Evolutionary conservation across 2,329 filamentous ascomycete genomes (phyloP), one percentile per base, ranked within the genome.

Genomic region (Alternaria infectoria): DNA sequence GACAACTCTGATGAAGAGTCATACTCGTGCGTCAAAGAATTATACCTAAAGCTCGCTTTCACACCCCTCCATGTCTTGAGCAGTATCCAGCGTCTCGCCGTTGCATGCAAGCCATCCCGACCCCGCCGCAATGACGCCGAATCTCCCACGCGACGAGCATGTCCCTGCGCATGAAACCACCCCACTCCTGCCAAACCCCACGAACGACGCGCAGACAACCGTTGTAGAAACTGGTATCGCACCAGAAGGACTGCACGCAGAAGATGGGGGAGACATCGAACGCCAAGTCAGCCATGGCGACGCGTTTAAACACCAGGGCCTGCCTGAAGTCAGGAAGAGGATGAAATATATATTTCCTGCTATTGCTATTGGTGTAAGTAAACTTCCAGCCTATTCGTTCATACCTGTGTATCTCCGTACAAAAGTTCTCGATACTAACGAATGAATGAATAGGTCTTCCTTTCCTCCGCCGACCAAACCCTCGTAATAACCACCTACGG

Each of bases 401-500:
- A 32, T 32, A 32, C n/a, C n/a, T n/a, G n/a, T n/a, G n/a, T n/a
- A n/a, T n/a, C n/a, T n/a, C n/a, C n/a, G n/a, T n/a, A n/a, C n/a
- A 15, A 32, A n/a, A 8, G 28, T 4, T 26, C n/a, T 21, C 7
- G 26, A 11, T 19, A 15, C 46, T 61, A 26, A 57, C 45, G 13
- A 58, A 5, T 40, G 23, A 17, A 40, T 8, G 47, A 4, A n/a
- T 73, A 91, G 89, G 82, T 93, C 44, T 92, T 92, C 74, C 83
- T 95, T 8, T 86, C 89, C 19, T 90, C 91, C 15, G 77, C 77
- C n/a, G 92, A 95, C 74, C 91, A 93, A 77, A 92, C 92, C 0
- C 88, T 94, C 57, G 89, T 92, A 28, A 88, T 94, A 52, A 88
- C 89, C n/a, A 89, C 86, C n/a, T 93, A 93, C 77, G 90, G 90